Percentiles rank a stretch among this genome's conserved stretches.
These are phyloP conservation scores for Conticribra weissflogii DNA, from an alignment of 108 stramenopile genomes.

Conservation along the genomic window DNA sequence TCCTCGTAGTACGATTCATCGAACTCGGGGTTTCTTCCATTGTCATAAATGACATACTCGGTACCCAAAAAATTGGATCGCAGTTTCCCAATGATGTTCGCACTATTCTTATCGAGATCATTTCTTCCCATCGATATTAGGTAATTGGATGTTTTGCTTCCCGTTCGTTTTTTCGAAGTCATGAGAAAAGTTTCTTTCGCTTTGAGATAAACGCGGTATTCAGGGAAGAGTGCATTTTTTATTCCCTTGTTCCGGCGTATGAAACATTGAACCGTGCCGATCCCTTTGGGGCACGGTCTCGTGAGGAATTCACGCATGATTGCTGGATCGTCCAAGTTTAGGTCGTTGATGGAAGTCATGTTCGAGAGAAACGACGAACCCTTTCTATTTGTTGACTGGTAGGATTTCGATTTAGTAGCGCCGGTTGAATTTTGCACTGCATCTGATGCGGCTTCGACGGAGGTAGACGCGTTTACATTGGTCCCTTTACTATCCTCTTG, in stretches of 20 bases:
- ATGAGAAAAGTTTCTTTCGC: conserved; percentile 71
- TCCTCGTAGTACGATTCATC: conserved; percentile 32
- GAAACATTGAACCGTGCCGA: conserved; percentile 84
- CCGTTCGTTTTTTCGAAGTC: conserved; percentile 83
- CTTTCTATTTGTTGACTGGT: too few species aligned
- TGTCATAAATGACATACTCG: conserved; percentile 86
- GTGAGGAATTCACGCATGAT: conserved; percentile 65
- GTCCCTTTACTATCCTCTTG: conserved; percentile 9
- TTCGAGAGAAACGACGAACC: conserved; percentile 12
- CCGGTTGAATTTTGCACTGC: background rate
- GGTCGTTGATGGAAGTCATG: conserved; percentile 32
- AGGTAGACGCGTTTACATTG: background rate
- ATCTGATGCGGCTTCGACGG: conserved; percentile 6
- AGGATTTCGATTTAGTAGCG: background rate
- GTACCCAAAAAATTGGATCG: conserved; percentile 90
- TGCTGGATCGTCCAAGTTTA: conserved; percentile 49
- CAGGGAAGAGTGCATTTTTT: conserved; percentile 76
- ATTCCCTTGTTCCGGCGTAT: conserved; percentile 80
- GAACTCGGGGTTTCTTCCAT: conserved; percentile 79
- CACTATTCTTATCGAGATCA: conserved; percentile 69
- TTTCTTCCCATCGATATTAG: conserved; percentile 75
- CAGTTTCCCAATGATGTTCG: conserved; percentile 85
- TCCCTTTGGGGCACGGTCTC: conserved; percentile 63
- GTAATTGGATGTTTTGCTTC: conserved; percentile 90
- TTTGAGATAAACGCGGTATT: conserved; percentile 79